These are phyloP conservation scores for Hepatocystis sp. DNA, from an alignment of 169 alveolate species.

Conservation along the genomic window DNA sequence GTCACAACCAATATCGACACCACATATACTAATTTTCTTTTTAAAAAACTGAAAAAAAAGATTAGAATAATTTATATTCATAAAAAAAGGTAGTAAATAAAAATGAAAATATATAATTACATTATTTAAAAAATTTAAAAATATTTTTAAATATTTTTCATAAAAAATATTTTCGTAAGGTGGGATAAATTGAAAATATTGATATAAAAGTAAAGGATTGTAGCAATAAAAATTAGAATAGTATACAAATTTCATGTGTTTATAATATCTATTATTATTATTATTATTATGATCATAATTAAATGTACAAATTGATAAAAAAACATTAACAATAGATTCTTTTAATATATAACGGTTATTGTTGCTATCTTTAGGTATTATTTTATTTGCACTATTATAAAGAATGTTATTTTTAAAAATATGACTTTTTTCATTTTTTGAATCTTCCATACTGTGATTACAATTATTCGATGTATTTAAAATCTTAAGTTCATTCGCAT, in stretches of 20 bases:
- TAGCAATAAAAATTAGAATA: conserved; percentile 44
- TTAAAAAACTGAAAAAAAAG: conserved; percentile 39
- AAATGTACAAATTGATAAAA: conserved; percentile 11
- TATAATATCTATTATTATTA: conserved; percentile 45
- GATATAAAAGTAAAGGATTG: conserved; percentile 47
- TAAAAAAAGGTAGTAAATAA: conserved; percentile 65
- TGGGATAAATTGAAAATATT: conserved; percentile 19
- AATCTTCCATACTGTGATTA: too few relatives aligned
- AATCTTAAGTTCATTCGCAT: too few relatives aligned
- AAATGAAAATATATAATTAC: conserved; percentile 50
- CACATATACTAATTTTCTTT: conserved; percentile 5
- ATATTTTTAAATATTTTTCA: conserved; percentile 27
- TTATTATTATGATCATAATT: too few relatives aligned
- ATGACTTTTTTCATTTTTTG: too few relatives aligned
- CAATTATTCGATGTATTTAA: too few relatives aligned
- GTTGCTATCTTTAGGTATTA: too few relatives aligned
- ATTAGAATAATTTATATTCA: conserved; percentile 43
- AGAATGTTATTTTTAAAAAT: too few relatives aligned
- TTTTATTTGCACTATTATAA: too few relatives aligned
- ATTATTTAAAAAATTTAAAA: conserved; percentile 59
- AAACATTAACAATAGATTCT: conserved; percentile 6
- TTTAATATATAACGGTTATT: conserved; percentile 41
- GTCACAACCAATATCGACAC: too few relatives aligned
- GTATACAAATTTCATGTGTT: conserved; percentile 31
- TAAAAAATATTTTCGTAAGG: conserved; percentile 22